Conservation (phyloP, 2,329 filamentous ascomycete genomes). For the Ophiostoma australiae region DNA sequence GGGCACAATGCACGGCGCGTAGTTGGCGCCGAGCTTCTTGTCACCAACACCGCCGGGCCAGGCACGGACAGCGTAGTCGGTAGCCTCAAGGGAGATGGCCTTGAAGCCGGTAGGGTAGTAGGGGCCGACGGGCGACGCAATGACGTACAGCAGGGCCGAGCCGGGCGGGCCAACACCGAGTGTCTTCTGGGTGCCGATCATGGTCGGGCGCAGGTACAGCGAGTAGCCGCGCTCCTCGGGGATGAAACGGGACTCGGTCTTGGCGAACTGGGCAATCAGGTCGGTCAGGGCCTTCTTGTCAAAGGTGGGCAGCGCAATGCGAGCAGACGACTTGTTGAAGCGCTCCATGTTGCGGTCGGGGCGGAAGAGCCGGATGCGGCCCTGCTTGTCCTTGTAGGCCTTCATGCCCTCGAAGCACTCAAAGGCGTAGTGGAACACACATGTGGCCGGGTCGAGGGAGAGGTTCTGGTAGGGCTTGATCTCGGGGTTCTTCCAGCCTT, state of each 20-base stretch:
- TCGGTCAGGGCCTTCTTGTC: conserved; percentile 68
- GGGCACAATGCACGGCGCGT: conserved; percentile 97
- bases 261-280: conserved; percentile 73
- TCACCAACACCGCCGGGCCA: conserved; percentile 98
- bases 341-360: conserved; percentile 95
- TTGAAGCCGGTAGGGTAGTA: conserved; percentile 99
- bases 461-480: conserved; percentile 97
- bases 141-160: conserved; percentile 87
- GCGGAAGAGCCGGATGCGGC: conserved; percentile 79
- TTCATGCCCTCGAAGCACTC: conserved; percentile 99
- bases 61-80: conserved; percentile 91
- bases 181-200: conserved; percentile 95
- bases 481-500: conserved; percentile 76
- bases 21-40: conserved; percentile 98
- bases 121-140: conserved; percentile 91
- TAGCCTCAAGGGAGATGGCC: conserved; percentile 90
- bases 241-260: conserved; percentile 84
- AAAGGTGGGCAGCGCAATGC: conserved; percentile 90
- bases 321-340: conserved; percentile 82
- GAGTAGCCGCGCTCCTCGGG: conserved; percentile 83
- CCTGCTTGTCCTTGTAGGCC: conserved; percentile 84
- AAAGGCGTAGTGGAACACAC: conserved; percentile 98
- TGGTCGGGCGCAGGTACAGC: conserved; percentile 88
- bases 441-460: conserved; percentile 89
- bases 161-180: conserved; percentile 89